Conservation (phyloP, 2,329 filamentous ascomycete genomes). For the Aspergillus ruber region DNA sequence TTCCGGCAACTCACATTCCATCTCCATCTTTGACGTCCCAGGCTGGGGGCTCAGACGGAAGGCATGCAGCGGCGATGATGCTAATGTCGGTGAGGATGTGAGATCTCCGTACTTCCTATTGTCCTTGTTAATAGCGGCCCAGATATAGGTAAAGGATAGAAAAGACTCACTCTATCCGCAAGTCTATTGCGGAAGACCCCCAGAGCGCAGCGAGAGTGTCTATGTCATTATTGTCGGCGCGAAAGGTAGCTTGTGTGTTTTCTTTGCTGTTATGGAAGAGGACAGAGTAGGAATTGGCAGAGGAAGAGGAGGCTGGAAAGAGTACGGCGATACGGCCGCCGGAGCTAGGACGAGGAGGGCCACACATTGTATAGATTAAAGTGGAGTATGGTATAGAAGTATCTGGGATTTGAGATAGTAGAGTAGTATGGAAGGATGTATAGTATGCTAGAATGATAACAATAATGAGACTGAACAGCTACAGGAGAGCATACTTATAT, state of each 20-base stretch:
- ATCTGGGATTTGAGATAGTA: neutral
- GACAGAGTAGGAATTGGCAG: constrained; percentile 22
- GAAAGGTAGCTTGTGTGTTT: constrained; percentile 20
- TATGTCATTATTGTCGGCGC: constrained; percentile 18
- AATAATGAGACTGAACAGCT: neutral
- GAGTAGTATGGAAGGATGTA: neutral
- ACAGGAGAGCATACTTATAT: constrained; percentile 1
- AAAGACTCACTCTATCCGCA: constrained; percentile 29
- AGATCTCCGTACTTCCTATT: constrained; percentile 24
- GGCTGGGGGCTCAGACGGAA: constrained; percentile 15
- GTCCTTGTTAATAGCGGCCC: neutral
- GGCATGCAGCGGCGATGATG: constrained; percentile 17
- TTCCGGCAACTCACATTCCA: constrained; percentile 24
- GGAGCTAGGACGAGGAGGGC: constrained; percentile 43
- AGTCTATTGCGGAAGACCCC: constrained; percentile 14
- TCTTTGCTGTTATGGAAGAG: constrained; percentile 19
- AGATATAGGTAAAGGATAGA: too few species aligned
- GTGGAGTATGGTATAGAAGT: neutral
- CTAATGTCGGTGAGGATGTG: constrained; percentile 2
- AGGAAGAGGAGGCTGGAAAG: constrained; percentile 17
- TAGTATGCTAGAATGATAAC: neutral
- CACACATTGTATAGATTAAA: constrained; percentile 45
- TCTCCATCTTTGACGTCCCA: constrained; percentile 1
- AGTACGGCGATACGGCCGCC: constrained; percentile 30
- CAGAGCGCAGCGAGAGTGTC: constrained; percentile 10